Evolutionary conservation across 192 early-diverging fungal species (phyloP).

Genomic region (Entomortierella chlamydospora): DNA sequence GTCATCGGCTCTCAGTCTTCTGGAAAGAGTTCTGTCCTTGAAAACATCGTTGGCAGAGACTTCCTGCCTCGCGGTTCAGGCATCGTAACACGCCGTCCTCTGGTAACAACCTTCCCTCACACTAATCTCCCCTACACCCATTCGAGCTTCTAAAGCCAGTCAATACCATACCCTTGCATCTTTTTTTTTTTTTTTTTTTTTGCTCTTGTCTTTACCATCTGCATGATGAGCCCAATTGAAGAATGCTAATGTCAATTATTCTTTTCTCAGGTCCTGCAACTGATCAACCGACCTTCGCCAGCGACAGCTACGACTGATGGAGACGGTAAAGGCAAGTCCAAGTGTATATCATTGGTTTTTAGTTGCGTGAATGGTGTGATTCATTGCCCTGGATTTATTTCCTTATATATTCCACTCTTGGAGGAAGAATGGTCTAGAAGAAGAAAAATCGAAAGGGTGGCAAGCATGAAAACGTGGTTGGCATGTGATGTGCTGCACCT

Average conservation of each 20-base stretch:
- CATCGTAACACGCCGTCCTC: conserved; percentile 97
- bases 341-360: neutral
- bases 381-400: too few species aligned
- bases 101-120: conserved; percentile 61
- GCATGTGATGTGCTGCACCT: neutral
- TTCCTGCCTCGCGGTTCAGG: conserved; percentile 97
- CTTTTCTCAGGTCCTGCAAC: conserved; percentile 80
- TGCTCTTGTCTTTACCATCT: neutral
- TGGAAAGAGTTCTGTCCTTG: conserved; percentile 98
- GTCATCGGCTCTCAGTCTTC: conserved; percentile 89
- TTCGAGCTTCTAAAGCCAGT: too few species aligned
- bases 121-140: neutral
- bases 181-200: too few species aligned
- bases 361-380: too few species aligned
- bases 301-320: neutral
- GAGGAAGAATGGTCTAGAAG: conserved; percentile 4
- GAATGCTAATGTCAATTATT: neutral
- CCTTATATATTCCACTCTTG: neutral
- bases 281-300: conserved; percentile 86
- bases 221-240: neutral
- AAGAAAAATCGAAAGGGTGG: neutral
- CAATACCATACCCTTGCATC: neutral
- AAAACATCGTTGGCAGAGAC: conserved; percentile 99
- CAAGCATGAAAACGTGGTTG: neutral
- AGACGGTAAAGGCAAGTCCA: conserved; percentile 2